Conservation (phyloP, 73 alveolate genomes). For the Tetrahymena malaccensis region DNA sequence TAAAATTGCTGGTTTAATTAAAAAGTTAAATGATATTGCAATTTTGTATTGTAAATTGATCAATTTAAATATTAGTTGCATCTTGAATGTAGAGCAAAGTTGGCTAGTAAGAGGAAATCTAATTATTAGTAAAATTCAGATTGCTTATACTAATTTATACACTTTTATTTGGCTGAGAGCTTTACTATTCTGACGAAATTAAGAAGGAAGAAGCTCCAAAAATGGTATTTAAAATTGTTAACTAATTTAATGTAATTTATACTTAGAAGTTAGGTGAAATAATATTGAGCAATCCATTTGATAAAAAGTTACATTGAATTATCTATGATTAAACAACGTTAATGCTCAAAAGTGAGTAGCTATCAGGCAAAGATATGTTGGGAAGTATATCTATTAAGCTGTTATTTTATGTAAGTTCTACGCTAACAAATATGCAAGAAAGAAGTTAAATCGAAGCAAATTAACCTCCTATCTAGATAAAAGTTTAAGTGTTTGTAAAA, state of each 20-base stretch:
- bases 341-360: background rate
- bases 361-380: background rate
- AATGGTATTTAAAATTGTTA: background rate
- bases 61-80: background rate
- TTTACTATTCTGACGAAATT: background rate
- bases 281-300: background rate
- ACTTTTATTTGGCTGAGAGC: background rate
- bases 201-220: background rate
- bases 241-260: background rate
- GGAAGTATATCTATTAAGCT: background rate
- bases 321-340: background rate
- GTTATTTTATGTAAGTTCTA: background rate
- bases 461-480: background rate
- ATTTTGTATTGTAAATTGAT: background rate
- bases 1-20: background rate
- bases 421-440: background rate
- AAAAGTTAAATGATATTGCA: background rate
- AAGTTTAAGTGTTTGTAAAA: background rate
- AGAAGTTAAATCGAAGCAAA: background rate
- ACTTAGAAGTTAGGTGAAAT: background rate
- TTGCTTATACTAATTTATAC: background rate
- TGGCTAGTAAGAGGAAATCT: background rate
- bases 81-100: background rate
- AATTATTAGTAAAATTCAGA: background rate
- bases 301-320: background rate